Evolutionary conservation across 176 grass and related monocot genomes (phyloP).

Genomic region (Neostapfia colusana): DNA sequence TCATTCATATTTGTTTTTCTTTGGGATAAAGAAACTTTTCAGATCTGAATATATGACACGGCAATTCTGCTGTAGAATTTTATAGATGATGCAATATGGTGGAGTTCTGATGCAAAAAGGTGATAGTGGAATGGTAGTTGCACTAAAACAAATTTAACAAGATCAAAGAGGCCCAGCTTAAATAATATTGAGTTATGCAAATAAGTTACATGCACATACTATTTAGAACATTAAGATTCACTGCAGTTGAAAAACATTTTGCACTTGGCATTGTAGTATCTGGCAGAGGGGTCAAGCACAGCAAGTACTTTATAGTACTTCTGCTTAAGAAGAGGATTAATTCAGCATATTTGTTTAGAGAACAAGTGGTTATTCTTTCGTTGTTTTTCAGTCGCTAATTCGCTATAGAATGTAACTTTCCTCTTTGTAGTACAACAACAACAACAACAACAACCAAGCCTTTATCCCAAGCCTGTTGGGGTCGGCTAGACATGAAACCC

Average conservation of each 20-base stretch:
- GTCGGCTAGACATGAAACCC: too few relatives aligned
- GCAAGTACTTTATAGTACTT: constrained; percentile 3
- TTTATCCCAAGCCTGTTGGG: too few relatives aligned
- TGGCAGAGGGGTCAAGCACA: background rate
- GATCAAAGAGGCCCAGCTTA: background rate
- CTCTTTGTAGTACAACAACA: too few relatives aligned
- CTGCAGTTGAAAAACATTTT: background rate
- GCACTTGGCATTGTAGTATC: background rate
- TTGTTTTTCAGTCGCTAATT: background rate
- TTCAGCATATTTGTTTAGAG: background rate
- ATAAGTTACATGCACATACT: background rate
- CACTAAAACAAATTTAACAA: constrained; percentile 9
- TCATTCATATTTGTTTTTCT: constrained; percentile 12
- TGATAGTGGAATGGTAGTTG: background rate
- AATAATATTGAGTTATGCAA: background rate
- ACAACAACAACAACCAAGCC: too few relatives aligned
- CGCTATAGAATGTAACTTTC: background rate
- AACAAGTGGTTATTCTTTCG: background rate
- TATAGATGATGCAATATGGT: background rate
- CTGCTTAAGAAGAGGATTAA: background rate
- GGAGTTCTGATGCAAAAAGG: background rate
- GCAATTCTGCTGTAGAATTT: constrained; percentile 15
- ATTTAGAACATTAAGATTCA: background rate
- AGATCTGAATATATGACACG: constrained; percentile 19
- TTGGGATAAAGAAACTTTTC: background rate